These are phyloP conservation scores for Rauvolfia tetraphylla DNA, from an alignment of 257 asterid genomes.

Conservation along the genomic window DNA sequence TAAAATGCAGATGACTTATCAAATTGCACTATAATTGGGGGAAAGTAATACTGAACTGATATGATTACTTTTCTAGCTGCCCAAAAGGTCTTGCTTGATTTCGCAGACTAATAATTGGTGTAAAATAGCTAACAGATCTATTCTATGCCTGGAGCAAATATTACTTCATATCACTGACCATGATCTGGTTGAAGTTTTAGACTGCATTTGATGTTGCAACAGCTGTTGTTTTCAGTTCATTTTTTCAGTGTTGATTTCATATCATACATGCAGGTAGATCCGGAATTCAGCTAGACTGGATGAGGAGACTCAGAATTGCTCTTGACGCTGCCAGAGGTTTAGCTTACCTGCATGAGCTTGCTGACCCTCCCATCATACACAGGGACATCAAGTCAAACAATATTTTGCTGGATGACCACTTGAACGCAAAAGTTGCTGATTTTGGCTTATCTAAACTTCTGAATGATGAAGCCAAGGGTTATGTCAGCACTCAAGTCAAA, in stretches of 20 bases:
- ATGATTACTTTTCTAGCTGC: background rate
- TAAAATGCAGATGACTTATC: background rate
- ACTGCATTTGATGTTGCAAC: background rate
- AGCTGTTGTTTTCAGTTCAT: background rate
- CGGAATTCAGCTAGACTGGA: constrained; percentile 60
- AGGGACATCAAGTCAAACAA: constrained; percentile 83
- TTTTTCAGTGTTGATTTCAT: background rate
- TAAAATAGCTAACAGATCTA: background rate
- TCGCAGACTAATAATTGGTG: background rate
- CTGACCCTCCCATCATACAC: constrained; percentile 91
- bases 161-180: background rate
- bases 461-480: constrained; percentile 72
- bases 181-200: background rate
- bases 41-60: background rate
- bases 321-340: constrained; percentile 86
- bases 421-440: constrained; percentile 83
- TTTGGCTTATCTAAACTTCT: constrained; percentile 83
- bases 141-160: background rate
- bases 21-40: background rate
- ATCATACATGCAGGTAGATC: constrained; percentile 43
- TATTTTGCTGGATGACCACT: constrained; percentile 58
- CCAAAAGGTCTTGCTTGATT: background rate
- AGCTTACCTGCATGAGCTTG: constrained; percentile 76
- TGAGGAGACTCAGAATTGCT: constrained; percentile 54
- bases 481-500: constrained; percentile 86